These are phyloP conservation scores for Cicer pinnatifidum DNA, from an alignment of 306 rosid genomes.

Conservation along the genomic window DNA sequence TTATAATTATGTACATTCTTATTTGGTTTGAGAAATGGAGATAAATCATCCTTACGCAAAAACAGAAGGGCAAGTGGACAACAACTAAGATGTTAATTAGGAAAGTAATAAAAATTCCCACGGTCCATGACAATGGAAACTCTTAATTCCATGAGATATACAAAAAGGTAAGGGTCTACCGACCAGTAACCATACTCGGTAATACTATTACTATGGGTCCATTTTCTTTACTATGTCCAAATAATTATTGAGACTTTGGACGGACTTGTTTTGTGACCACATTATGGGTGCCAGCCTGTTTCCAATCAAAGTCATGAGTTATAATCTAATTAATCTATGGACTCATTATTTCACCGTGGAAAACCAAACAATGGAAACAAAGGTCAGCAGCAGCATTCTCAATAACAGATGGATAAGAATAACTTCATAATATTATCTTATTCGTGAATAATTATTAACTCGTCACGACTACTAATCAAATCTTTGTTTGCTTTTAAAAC, in stretches of 20 bases:
- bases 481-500: not conserved
- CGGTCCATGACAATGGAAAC: not conserved
- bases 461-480: conserved; percentile 7
- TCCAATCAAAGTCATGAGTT: conserved; percentile 41
- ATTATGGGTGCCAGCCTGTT: conserved; percentile 60
- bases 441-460: not conserved
- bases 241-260: conserved; percentile 45
- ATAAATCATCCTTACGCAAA: not conserved
- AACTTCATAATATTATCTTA: not conserved
- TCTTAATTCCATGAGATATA: conserved; percentile 32
- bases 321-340: not conserved
- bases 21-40: too few relatives aligned
- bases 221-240: conserved; percentile 31
- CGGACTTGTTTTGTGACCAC: conserved; percentile 40
- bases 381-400: not conserved
- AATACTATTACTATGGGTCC: conserved; percentile 23
- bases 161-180: conserved; percentile 19
- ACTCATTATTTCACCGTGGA: conserved; percentile 7
- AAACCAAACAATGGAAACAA: not conserved
- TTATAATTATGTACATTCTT: too few relatives aligned
- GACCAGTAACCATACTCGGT: not conserved
- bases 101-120: not conserved
- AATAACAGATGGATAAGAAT: conserved; percentile 2
- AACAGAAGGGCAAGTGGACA: conserved; percentile 9
- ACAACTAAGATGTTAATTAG: not conserved